Conservation (phyloP, 768 basidiomycete species). For the Suillus fuscotomentosus region DNA sequence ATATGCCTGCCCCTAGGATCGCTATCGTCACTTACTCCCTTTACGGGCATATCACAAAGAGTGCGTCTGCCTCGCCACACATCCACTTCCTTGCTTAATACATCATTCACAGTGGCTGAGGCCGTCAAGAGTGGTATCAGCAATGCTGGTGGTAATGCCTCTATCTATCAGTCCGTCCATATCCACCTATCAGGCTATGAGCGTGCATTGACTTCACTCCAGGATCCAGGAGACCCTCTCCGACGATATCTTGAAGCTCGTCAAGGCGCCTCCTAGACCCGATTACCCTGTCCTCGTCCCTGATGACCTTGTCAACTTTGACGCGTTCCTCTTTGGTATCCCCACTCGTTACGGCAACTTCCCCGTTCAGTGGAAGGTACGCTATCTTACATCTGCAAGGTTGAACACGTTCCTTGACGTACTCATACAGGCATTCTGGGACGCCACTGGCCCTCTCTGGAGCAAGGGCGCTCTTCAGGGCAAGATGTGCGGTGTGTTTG, state of each 20-base stretch:
- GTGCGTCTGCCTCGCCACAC: constrained; percentile 28
- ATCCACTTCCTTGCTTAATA: not conserved
- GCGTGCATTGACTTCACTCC: not conserved
- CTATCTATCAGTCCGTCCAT: constrained; percentile 45
- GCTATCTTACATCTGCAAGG: constrained; percentile 10
- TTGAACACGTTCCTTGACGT: constrained; percentile 19
- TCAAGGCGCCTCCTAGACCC: constrained; percentile 72
- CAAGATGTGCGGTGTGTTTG: constrained; percentile 48
- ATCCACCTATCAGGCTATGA: not conserved
- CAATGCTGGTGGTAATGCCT: constrained; percentile 40
- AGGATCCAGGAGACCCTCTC: constrained; percentile 85
- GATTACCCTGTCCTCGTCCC: constrained; percentile 50
- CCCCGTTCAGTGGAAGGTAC: constrained; percentile 56
- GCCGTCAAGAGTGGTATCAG: constrained; percentile 39
- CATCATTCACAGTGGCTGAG: constrained; percentile 28
- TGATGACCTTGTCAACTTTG: constrained; percentile 19
- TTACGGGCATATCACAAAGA: constrained; percentile 47
- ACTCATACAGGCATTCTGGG: constrained; percentile 43
- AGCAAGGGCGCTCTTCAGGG: constrained; percentile 39
- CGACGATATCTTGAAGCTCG: constrained; percentile 61
- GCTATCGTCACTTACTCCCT: constrained; percentile 50
- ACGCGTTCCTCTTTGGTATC: constrained; percentile 44
- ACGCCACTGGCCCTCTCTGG: constrained; percentile 48
- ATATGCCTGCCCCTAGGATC: constrained; percentile 32
- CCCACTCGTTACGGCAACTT: constrained; percentile 46